Base-by-base conservation (phyloP, 1,284 basidiomycete genomes). In the Ceratobasidium sp. region DNA sequence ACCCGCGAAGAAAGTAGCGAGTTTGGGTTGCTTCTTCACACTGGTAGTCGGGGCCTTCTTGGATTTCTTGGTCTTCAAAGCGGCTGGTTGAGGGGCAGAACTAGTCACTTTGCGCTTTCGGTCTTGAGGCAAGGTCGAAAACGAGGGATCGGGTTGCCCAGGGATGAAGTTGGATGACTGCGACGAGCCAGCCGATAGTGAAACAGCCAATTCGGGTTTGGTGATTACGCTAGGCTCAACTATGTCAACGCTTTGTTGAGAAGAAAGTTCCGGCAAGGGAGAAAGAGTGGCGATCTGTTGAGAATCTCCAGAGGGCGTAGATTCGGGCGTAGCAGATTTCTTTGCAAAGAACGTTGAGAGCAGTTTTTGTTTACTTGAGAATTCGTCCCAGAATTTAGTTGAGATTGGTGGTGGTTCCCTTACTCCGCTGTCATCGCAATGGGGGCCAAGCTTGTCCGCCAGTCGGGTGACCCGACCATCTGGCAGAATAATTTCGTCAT, bases 371-470 rank as follows among this genome's bases (percentile, higher is more conserved):
- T 92, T 94, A 27, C 91, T 91, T 8, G 91, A 92, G 80, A 92
- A 93, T 82, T 97, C 95, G 73, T 93, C 89, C 90, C 93, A 94
- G 79, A 87, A 90, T 79, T 89, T 91, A 17, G 94, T 90, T 1
- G 94, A 92, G 50, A 97, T 85, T 33, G 91, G 84, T 1, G 96
- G 96, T 1, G 90, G 86, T 29, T 89, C 86, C 22, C 79, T 31
- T 79, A 41, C 74, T 75, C 67, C 67, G 24, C 4, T 36, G 33
- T 7, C 14, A 24, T 60, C 57, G n/a, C 33, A 33, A 33, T 44
- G 66, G 5, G n/a, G 67, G 24, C 54, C 27, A 81, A 95, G 83
- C 50, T 88, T 85, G 74, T 96, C 91, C 57, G 83, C 84, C 0
- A 98, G 84, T 36, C 83, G 84, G 27, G 92, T 77, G 0, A 78